These are phyloP conservation scores for Tricholoma bakamatsutake DNA, from an alignment of 768 basidiomycete species.

Conservation along the genomic window DNA sequence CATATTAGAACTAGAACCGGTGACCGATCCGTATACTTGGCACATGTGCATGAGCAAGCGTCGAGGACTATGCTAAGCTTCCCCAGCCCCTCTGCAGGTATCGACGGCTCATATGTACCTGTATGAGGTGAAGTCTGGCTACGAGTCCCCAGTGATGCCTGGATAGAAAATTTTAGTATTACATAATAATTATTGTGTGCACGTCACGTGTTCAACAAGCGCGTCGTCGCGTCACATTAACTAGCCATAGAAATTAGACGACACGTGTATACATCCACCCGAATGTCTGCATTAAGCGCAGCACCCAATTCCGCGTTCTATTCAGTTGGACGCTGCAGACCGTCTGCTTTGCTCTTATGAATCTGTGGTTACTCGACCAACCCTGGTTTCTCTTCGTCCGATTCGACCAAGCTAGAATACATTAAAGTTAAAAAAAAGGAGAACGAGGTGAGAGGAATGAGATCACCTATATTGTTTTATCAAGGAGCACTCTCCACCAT, in stretches of 20 bases:
- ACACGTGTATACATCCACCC: not conserved
- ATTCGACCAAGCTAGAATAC: slow-evolving; percentile 26
- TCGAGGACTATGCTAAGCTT: too few species aligned
- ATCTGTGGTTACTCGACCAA: slow-evolving; percentile 1
- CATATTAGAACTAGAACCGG: too few species aligned
- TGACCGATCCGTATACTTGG: too few species aligned
- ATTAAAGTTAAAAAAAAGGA: not conserved
- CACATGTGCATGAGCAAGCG: too few species aligned
- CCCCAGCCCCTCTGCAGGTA: too few species aligned
- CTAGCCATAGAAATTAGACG: not conserved
- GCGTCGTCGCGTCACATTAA: not conserved
- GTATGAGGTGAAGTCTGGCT: too few species aligned
- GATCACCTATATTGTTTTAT: slow-evolving; percentile 86
- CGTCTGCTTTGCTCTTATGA: not conserved
- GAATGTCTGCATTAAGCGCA: not conserved
- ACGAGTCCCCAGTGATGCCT: too few species aligned
- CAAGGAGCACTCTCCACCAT: slow-evolving; percentile 90
- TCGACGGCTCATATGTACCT: too few species aligned
- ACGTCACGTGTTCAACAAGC: too few species aligned
- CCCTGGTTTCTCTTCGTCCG: slow-evolving; percentile 21
- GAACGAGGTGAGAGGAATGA: not conserved
- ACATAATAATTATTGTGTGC: too few species aligned
- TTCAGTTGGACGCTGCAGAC: not conserved
- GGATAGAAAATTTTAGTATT: too few species aligned
- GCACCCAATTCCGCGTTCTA: not conserved